These are phyloP conservation scores for Aspergillus campestris DNA, from an alignment of 495 filamentous ascomycete species.

Conservation along the genomic window DNA sequence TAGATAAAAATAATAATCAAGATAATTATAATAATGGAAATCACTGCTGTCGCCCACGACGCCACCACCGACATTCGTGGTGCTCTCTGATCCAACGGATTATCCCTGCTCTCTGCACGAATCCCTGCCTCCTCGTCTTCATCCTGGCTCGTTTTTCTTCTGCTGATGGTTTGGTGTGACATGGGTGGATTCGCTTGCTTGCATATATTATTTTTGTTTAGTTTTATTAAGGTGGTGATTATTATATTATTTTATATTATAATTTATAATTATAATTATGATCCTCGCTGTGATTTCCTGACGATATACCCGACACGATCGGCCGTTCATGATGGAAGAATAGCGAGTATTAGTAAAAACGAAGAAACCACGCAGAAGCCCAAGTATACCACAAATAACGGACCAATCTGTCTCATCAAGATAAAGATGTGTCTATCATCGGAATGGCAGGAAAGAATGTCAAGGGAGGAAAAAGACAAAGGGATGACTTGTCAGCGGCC, in stretches of 20 bases:
- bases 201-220: constrained; percentile 8
- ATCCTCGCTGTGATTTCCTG: neutral
- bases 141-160: constrained; percentile 14
- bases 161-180: constrained; percentile 19
- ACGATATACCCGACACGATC: too few species aligned
- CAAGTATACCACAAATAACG: too few species aligned
- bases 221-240: too few species aligned
- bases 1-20: neutral
- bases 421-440: too few species aligned
- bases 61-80: constrained; percentile 32
- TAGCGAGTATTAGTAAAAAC: too few species aligned
- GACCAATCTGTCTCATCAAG: too few species aligned
- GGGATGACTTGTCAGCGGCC: constrained; percentile 14
- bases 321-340: too few species aligned
- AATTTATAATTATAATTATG: neutral
- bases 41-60: constrained; percentile 10
- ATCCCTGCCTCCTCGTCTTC: constrained; percentile 14
- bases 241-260: neutral
- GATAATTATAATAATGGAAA: constrained; percentile 1
- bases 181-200: constrained; percentile 17
- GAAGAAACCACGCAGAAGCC: too few species aligned
- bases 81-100: constrained; percentile 31
- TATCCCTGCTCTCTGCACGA: constrained; percentile 11
- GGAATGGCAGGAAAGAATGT: too few species aligned
- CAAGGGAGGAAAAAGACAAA: too few species aligned